Base-by-base conservation (phyloP, 768 basidiomycete genomes). In the Pulveroboletus sp. region DNA sequence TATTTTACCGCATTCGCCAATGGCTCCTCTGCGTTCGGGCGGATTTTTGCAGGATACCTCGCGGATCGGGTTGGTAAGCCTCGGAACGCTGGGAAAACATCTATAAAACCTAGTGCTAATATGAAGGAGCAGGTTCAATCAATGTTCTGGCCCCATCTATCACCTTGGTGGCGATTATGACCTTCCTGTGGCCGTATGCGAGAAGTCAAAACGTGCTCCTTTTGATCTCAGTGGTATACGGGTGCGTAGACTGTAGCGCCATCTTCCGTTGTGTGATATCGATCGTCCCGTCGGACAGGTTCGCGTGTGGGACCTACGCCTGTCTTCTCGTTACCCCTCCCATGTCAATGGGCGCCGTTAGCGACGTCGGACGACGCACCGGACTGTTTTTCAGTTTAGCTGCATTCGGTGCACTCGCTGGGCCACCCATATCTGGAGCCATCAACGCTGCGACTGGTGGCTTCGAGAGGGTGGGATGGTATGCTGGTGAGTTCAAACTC, bases 391-490 rank as follows among this genome's bases (percentile, higher is more conserved):
- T 83, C 63, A 83, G 76, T 26, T 72, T 85, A 42, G 49, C 80
- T 20, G 75, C 86, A 0, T 35, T 87, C 16, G 85, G 84, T 8
- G 83, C 82, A 0, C 70, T 89, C 4, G 75, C 73, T 1, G 87
- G 87, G 0, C 84, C 85, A 3, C 87, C 87, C 1, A 83, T 88
- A 51, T 85, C 85, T 7, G 87, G 87, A 1, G 82, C 82, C 0
- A 85, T 89, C 55, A 74, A 76, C 44, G 62, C 61, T 0, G 71
- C 75, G 1, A 78, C 81, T 2, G 76, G 75, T 3, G 73, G 74
- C 1, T 90, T 64, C 30, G 27, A 44, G 34, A 54, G 3, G 5
- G 59, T 67, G 4, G 65, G 70, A 7, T 68, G 55, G 49, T 83
- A 76, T 51, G 80, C 79, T 31, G 68, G 69, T 63, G 17, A 42